phyloP scores from a whole-genome alignment of 202 grass and related monocot genomes.

The Thinopyrum obtusiflorum region DNA sequence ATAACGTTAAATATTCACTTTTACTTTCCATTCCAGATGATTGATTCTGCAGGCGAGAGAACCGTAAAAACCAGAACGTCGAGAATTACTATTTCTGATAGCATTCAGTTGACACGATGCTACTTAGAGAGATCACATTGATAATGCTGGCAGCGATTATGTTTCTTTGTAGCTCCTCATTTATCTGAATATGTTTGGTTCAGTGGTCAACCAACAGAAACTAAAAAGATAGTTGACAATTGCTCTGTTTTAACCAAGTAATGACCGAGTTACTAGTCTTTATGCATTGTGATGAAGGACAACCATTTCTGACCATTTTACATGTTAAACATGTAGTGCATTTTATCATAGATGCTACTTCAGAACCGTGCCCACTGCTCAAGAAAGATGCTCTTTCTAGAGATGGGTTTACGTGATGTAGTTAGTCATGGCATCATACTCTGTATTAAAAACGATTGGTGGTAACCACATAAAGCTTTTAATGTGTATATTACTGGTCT shows the following conservation, averaged over 20 bases:
- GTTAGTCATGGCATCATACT: neutral
- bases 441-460: neutral
- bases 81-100: neutral
- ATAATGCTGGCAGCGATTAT: neutral
- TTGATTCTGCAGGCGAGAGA: neutral
- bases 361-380: neutral
- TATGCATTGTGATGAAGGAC: neutral
- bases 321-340: neutral
- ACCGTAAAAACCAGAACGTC: neutral
- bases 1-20: neutral
- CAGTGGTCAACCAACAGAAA: neutral
- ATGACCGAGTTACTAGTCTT: neutral
- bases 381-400: slow-evolving; percentile 1
- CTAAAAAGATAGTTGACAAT: neutral
- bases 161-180: neutral
- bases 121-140: neutral
- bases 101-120: neutral
- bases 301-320: neutral
- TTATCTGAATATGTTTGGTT: neutral
- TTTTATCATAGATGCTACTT: neutral
- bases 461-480: neutral
- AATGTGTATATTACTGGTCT: neutral
- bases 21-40: slow-evolving; percentile 4
- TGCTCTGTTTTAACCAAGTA: neutral
- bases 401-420: neutral